Conservation (phyloP, 192 early-diverging fungal species). For the Rhizoclosmatium globosum region DNA sequence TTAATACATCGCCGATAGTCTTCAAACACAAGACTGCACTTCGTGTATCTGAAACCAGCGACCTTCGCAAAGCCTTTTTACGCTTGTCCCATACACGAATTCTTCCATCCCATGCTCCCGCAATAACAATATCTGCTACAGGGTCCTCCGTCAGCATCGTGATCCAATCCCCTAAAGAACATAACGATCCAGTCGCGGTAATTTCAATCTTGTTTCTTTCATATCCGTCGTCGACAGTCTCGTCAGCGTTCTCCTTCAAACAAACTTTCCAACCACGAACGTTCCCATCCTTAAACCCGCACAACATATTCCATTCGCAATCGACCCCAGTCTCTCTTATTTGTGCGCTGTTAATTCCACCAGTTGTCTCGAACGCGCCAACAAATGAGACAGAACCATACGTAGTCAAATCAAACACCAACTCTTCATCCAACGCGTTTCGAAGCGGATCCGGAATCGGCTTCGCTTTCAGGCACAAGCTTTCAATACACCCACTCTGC, state of each 20-base stretch:
- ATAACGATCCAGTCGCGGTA: neutral
- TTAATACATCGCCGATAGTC: neutral
- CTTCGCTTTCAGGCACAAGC: neutral
- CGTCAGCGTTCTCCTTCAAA: neutral
- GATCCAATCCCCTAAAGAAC: conserved; percentile 33
- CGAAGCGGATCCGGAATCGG: neutral
- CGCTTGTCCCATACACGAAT: conserved; percentile 37
- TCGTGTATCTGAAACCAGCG: conserved; percentile 3
- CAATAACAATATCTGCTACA: conserved; percentile 3
- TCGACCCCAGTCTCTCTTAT: neutral
- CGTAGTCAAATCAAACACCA: neutral
- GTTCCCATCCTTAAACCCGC: conserved; percentile 37
- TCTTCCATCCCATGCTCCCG: conserved; percentile 34
- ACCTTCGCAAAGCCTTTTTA: conserved; percentile 18
- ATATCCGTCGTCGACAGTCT: neutral
- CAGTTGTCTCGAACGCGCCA: conserved; percentile 19
- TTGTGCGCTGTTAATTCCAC: conserved; percentile 29
- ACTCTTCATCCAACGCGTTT: neutral
- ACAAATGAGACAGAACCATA: neutral
- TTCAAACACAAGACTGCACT: conserved; percentile 35
- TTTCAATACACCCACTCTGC: no score
- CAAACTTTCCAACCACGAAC: conserved; percentile 15
- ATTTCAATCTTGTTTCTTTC: neutral
- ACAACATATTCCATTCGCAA: neutral
- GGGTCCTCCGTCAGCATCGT: conserved; percentile 12